Conservation (phyloP, 371 early-diverging fungal genomes). For the Rhizopus arrhizus region DNA sequence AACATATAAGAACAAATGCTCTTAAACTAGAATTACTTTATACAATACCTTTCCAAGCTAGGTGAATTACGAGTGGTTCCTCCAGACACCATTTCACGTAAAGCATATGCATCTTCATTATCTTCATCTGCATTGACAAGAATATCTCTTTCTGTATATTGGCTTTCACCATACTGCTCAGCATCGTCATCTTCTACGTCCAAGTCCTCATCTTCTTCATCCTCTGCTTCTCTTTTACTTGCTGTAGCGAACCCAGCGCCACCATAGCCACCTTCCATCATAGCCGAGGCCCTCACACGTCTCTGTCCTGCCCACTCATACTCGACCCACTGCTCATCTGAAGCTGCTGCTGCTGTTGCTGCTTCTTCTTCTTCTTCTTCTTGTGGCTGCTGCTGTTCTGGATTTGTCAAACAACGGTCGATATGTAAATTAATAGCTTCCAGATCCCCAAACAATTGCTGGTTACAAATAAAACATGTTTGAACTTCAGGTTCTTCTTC, state of each 20-base stretch:
- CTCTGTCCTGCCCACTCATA: conserved; percentile 88
- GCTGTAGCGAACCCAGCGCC: conserved; percentile 61
- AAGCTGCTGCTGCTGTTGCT: not conserved
- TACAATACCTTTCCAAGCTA: conserved; percentile 11
- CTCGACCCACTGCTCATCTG: conserved; percentile 60
- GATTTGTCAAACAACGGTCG: conserved; percentile 62
- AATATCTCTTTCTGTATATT: conserved; percentile 72
- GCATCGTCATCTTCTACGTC: conserved; percentile 82
- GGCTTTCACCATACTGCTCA: conserved; percentile 69
- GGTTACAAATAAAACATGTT: conserved; percentile 78
- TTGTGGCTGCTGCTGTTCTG: conserved; percentile 7
- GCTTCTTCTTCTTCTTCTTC: conserved; percentile 2
- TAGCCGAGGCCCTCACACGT: conserved; percentile 77
- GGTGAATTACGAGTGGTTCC: conserved; percentile 28
- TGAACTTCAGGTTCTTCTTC: conserved; percentile 31
- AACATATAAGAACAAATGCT: conserved; percentile 18
- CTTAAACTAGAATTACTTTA: not conserved
- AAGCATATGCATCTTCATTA: conserved; percentile 52
- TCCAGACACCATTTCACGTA: conserved; percentile 53
- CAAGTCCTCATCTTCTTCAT: conserved; percentile 78
- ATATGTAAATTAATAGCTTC: conserved; percentile 71
- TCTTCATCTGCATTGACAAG: conserved; percentile 51
- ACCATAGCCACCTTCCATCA: conserved; percentile 82
- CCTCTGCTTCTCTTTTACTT: conserved; percentile 51
- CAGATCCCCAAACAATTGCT: conserved; percentile 59